Base-by-base conservation (phyloP, 2,329 filamentous ascomycete species). In the Beauveria sp. region DNA sequence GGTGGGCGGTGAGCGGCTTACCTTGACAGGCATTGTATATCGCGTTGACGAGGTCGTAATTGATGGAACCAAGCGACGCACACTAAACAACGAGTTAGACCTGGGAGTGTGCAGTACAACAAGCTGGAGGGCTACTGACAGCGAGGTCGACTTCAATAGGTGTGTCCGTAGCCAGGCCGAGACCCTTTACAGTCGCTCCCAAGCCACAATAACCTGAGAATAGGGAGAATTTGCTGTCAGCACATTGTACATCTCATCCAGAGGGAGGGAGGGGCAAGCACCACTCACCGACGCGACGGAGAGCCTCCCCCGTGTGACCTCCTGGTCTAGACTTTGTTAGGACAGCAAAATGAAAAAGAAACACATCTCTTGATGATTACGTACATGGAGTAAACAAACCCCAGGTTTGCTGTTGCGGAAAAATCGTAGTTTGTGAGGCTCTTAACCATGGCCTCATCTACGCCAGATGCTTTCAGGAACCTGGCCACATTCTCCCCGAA, bases 341-440 rank as follows among this genome's bases (percentile, higher is more conserved):
- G 53, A 54, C 65, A n/a, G 60, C 40, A 41, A 41, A 47, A 10
- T 37, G 14, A 26, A 58, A 58, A 14, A 47, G 37, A 10, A 58
- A 48, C n/a, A 55, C 20, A 22, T 4, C 14, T 10, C n/a, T 6
- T 16, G 22, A 5, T 28, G 6, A 26, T 24, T 14, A 70, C 86
- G 73, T 75, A 91, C 88, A 96, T 90, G 8, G 89, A 88, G 71
- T 96, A 91, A 7, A 97, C 84, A 71, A 99, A 96, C 2, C 84
- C 89, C 65, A 96, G 81, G 37, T 83, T 76, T 12, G 75, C 73
- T 0, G 93, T 96, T 63, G 83, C 80, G 2, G 83, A 81, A 69
- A 96, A 97, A 72, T 97, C 91, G 72, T 96, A 97, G 37, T 84
- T 86, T 24, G 81, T 74, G 5, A 97, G 74, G 56, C 90, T 92